Percentiles rank a stretch among this genome's conserved stretches.
phyloP scores from a whole-genome alignment of 2,329 filamentous ascomycete genomes.

The Mycosphaerella sp. region DNA sequence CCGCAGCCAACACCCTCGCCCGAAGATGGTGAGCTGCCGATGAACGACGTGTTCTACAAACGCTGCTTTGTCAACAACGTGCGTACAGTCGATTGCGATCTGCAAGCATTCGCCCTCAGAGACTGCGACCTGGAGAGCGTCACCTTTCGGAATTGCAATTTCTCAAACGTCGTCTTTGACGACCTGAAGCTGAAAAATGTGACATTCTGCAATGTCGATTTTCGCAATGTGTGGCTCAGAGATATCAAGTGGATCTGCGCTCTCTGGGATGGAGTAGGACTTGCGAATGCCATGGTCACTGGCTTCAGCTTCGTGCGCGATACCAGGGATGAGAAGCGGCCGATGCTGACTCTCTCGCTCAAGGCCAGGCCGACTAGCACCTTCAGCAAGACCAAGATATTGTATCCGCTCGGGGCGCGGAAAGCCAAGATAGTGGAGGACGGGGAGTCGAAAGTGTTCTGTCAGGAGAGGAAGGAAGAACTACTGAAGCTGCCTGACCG shows the following conservation, averaged over 20 bases:
- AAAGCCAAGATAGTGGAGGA: background rate
- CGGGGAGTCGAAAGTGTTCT: conserved; percentile 5
- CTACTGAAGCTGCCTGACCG: conserved; percentile 4
- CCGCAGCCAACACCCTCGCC: background rate
- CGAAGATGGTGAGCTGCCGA: background rate
- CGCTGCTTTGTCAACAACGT: conserved; percentile 9
- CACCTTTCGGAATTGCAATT: conserved; percentile 7
- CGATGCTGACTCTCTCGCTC: conserved; percentile 1
- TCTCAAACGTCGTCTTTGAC: conserved; percentile 10
- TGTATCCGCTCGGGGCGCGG: background rate
- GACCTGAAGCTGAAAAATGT: conserved; percentile 13
- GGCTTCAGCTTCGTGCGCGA: conserved; percentile 4
- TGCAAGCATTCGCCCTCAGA: conserved; percentile 8
- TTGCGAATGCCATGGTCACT: conserved; percentile 7
- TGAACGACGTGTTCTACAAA: conserved; percentile 8
- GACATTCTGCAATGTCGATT: conserved; percentile 8
- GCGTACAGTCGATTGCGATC: conserved; percentile 5
- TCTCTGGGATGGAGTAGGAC: conserved; percentile 1
- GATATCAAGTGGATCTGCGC: conserved; percentile 7
- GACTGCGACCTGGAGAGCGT: conserved; percentile 7
- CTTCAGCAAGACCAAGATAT: conserved; percentile 2
- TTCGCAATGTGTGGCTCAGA: conserved; percentile 4
- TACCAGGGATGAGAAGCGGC: conserved; percentile 4
- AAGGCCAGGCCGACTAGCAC: background rate
- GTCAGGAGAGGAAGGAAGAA: background rate